Base-by-base conservation (phyloP, 2,329 filamentous ascomycete species). In the Aspergillus carbonarius region DNA sequence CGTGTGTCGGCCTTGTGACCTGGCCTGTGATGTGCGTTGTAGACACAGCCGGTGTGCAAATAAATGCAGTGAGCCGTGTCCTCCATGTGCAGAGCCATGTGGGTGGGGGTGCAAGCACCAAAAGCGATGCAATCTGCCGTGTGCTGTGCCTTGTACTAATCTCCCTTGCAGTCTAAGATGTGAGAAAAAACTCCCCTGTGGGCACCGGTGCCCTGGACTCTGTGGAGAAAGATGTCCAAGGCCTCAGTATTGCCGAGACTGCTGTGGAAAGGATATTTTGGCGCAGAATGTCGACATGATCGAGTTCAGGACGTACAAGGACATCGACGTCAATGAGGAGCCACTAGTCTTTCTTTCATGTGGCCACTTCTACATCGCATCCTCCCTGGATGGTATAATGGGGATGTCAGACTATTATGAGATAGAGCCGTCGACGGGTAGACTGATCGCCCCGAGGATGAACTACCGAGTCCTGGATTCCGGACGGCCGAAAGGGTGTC, bases 201-300 rank as follows among this genome's bases (percentile, higher is more conserved):
- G 60, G 5, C 65, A 67, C 37, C 62, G 37, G 18, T 67, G 63
- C 35, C 65, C 65, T 4, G 46, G 58, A 5, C 13, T 64, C 3
- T 67, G 63, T 23, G 60, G 65, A 4, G 65, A 66, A 34, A 27
- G 13, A 4, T 67, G 65, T 18, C 62, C 63, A 7, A 35, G 55
- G 12, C 17, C 57, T 9, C 46, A 23, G 23, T 46, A 56, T 4
- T 62, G 60, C 37, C 60, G 60, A 3, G 7, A 32, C 5, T 63
- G 61, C 39, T 46, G 57, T 15, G 27, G 55, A 13, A n/a, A 20
- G 9, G 35, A 48, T 12, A 42, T 51, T 7, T 27, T 27, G 10
- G 35, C 51, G 15, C 20, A 27, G 9, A 8, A 23, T 1, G 55
- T 60, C 20, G 60, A 63, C 12, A 18, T 63, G n/a, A 15, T 63